A percentile compares a stretch with the other conserved stretches of the same genome.
Evolutionary conservation across 1,284 basidiomycete species (phyloP).

Genomic region (Phylloboletellus chloephorus): DNA sequence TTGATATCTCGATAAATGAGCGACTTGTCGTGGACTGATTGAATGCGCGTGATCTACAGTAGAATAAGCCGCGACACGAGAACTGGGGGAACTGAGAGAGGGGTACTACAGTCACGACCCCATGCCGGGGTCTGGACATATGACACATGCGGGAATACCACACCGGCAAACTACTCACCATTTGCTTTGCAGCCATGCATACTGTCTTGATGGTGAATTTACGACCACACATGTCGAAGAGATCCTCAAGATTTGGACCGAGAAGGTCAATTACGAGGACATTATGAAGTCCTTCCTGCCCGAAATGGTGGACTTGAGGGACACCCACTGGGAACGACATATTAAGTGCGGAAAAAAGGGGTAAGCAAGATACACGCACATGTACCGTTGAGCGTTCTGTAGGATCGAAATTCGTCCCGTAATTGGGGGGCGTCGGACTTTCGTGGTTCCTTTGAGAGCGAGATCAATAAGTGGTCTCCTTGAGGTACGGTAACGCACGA

Average conservation of each 20-base stretch:
- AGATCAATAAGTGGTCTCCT: conserved; percentile 12
- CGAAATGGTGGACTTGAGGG: conserved; percentile 98
- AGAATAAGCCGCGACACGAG: conserved; percentile 8
- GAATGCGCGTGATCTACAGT: conserved; percentile 86
- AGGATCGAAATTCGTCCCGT: conserved; percentile 95
- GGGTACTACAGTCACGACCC: not conserved
- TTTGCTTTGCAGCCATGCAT: conserved; percentile 97
- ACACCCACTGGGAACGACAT: conserved; percentile 64
- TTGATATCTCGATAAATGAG: conserved; percentile 99
- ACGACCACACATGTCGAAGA: conserved; percentile 98
- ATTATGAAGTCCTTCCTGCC: conserved; percentile 97
- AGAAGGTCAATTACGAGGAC: conserved; percentile 95
- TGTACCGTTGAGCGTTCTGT: conserved; percentile 91
- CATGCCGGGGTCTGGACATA: not conserved
- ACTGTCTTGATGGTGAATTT: conserved; percentile 98
- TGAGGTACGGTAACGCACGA: conserved; percentile 52
- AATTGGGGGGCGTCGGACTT: conserved; percentile 98
- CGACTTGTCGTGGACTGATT: conserved; percentile 97
- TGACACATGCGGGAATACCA: not conserved
- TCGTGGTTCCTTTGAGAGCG: conserved; percentile 76
- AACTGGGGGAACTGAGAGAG: not conserved
- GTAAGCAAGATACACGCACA: conserved; percentile 50
- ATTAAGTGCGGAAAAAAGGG: conserved; percentile 15
- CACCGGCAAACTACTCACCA: conserved; percentile 59
- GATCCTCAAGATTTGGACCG: conserved; percentile 93